Evolutionary conservation across 1,284 basidiomycete genomes (phyloP).

Genomic region (Leucoagaricus sp.): DNA sequence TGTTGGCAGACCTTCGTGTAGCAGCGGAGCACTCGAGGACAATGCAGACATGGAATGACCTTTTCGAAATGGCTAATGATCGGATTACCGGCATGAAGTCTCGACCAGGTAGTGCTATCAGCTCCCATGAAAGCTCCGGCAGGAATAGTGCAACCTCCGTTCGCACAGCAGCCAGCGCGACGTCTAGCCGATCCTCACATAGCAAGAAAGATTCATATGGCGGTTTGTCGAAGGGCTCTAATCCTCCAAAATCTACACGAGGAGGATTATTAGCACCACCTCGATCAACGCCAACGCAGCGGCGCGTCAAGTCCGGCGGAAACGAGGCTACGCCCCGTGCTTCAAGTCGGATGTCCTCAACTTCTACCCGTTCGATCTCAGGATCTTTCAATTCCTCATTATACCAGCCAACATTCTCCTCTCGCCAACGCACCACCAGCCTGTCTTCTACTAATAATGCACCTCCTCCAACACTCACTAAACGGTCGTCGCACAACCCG

Average conservation of each 20-base stretch:
- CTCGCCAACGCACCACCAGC: constrained; percentile 77
- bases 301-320: constrained; percentile 52
- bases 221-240: constrained; percentile 46
- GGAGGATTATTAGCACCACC: constrained; percentile 52
- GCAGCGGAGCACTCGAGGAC: constrained; percentile 60
- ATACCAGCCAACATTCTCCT: constrained; percentile 70
- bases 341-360: constrained; percentile 48
- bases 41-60: constrained; percentile 75
- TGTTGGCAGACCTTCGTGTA: constrained; percentile 59
- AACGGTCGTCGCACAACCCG: constrained; percentile 31
- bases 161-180: constrained; percentile 16
- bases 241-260: constrained; percentile 29
- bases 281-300: constrained; percentile 40
- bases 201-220: constrained; percentile 51
- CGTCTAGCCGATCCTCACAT: constrained; percentile 25
- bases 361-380: constrained; percentile 56
- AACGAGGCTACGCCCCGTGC: constrained; percentile 40
- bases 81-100: constrained; percentile 60
- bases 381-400: constrained; percentile 48
- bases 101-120: constrained; percentile 61
- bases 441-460: constrained; percentile 38
- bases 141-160: constrained; percentile 53
- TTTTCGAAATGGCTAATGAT: constrained; percentile 78
- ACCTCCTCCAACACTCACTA: constrained; percentile 25
- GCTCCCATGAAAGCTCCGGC: constrained; percentile 55